These are phyloP conservation scores for Extremus antarcticus DNA, from an alignment of 495 filamentous ascomycete species.

Conservation along the genomic window DNA sequence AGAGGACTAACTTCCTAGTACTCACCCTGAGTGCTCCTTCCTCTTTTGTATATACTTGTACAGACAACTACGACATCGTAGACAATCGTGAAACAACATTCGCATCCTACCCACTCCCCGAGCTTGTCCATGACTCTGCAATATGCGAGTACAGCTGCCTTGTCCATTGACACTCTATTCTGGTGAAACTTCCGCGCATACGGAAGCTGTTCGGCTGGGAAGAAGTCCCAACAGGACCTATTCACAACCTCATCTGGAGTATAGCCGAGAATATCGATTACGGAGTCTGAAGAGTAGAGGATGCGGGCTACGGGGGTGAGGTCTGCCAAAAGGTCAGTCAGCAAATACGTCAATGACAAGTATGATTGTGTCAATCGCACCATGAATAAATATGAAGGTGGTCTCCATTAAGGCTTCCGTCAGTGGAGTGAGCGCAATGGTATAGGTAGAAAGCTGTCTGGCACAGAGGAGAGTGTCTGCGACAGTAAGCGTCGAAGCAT, in stretches of 20 bases:
- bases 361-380: constrained; percentile 35
- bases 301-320: constrained; percentile 66
- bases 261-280: constrained; percentile 73
- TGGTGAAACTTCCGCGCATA: constrained; percentile 64
- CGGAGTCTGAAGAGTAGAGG: constrained; percentile 73
- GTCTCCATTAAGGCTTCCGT: no score
- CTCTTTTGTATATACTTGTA: constrained; percentile 66
- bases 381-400: constrained; percentile 89
- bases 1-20: no score
- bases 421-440: no score
- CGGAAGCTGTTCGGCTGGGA: constrained; percentile 70
- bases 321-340: constrained; percentile 38
- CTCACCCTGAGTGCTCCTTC: constrained; percentile 65
- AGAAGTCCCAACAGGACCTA: constrained; percentile 75
- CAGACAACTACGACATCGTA: constrained; percentile 79
- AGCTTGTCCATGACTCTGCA: constrained; percentile 56
- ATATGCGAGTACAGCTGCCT: constrained; percentile 76
- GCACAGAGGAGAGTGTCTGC: no score
- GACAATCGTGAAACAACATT: constrained; percentile 82
- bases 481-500: no score
- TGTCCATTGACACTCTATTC: constrained; percentile 66
- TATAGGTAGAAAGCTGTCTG: no score
- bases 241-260: constrained; percentile 62
- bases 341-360: neutral
- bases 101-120: constrained; percentile 69